phyloP scores from a whole-genome alignment of 169 alveolate species.

The Plasmodium sp. region DNA sequence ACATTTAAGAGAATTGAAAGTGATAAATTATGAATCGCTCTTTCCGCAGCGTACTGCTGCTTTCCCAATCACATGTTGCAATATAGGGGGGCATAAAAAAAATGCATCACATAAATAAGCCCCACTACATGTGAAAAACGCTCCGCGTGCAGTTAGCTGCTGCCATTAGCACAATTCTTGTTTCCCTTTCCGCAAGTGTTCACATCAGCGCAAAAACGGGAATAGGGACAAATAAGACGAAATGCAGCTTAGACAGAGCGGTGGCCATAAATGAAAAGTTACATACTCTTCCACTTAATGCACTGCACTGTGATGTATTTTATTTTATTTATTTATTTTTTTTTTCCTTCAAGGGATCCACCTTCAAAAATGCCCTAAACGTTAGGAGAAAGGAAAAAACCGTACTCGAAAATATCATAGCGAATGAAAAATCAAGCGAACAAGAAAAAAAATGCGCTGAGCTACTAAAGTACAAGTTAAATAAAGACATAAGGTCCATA shows the following conservation, averaged over 20 bases:
- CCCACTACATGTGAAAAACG: neutral
- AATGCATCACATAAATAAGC: neutral
- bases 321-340: too few species aligned
- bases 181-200: neutral
- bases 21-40: neutral
- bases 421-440: constrained; percentile 25
- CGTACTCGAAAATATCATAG: constrained; percentile 34
- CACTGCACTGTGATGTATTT: neutral
- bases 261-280: neutral
- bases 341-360: constrained; percentile 40
- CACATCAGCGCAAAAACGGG: neutral
- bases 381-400: constrained; percentile 68
- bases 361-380: constrained; percentile 73
- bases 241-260: neutral
- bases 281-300: neutral
- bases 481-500: constrained; percentile 63
- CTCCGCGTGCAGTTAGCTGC: neutral
- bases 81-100: neutral
- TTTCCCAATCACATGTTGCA: neutral
- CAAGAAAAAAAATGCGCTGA: constrained; percentile 55
- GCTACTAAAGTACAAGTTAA: constrained; percentile 36
- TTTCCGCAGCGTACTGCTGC: neutral
- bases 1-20: neutral
- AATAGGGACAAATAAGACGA: neutral
- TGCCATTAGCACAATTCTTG: neutral